phyloP scores from a whole-genome alignment of 495 filamentous ascomycete genomes.

The Penicillium silybi region DNA sequence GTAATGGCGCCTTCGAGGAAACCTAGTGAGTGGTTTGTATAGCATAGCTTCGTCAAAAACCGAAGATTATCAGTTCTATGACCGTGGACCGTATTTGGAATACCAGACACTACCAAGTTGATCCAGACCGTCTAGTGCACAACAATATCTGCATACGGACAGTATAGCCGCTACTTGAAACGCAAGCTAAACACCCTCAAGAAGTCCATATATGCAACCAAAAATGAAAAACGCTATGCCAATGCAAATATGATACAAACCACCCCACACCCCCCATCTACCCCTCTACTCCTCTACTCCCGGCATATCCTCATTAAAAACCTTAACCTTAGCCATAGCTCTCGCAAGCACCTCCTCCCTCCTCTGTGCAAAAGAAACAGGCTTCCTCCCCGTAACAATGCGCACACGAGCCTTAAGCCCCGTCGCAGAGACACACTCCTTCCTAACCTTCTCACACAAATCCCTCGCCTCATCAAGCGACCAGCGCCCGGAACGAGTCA shows the following conservation, averaged over 20 bases:
- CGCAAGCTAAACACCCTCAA: not conserved
- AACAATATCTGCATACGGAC: no score
- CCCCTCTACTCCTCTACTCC: not conserved
- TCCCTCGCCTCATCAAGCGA: conserved; percentile 49
- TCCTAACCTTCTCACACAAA: conserved; percentile 50
- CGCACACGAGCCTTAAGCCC: conserved; percentile 44
- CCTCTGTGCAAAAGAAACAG: conserved; percentile 30
- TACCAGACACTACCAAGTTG: no score
- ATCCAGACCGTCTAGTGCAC: no score
- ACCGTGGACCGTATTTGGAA: no score
- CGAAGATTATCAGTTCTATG: no score
- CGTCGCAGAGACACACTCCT: conserved; percentile 47
- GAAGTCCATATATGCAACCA: no score
- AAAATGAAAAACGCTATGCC: not conserved
- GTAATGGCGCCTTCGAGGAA: no score
- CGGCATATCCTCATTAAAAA: not conserved
- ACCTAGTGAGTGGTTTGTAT: no score
- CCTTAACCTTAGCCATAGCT: conserved; percentile 12
- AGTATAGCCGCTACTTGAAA: no score
- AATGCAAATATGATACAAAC: not conserved
- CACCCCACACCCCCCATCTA: not conserved
- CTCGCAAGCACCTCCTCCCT: conserved; percentile 19
- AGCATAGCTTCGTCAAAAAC: no score
- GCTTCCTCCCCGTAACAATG: conserved; percentile 56
- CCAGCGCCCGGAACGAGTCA: conserved; percentile 60